A percentile compares a stretch with the other conserved stretches of the same genome.
Evolutionary conservation across 2,329 filamentous ascomycete genomes (phyloP).

Genomic region (Zymoseptoria pseudotritici): DNA sequence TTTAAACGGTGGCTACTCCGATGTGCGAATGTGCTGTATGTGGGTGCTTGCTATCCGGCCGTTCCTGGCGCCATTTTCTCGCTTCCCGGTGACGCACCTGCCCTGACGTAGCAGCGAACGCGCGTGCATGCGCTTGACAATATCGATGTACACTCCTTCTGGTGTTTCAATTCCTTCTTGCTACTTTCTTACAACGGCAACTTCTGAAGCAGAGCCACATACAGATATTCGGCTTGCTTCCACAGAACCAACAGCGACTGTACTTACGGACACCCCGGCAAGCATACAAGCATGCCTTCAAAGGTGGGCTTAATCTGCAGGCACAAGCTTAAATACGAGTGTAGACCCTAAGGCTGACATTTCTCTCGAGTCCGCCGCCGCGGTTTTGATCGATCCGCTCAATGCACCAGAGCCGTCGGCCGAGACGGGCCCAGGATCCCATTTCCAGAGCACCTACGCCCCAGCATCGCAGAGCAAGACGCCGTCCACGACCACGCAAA

Average conservation of each 20-base stretch:
- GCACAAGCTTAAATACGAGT: not conserved
- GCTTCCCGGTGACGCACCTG: not conserved
- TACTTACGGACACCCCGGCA: not conserved
- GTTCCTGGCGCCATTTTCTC: not conserved
- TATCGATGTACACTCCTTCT: not conserved
- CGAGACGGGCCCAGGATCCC: constrained; percentile 57
- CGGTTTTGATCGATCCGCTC: constrained; percentile 63
- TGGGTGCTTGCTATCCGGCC: not conserved
- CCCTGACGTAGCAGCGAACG: not conserved
- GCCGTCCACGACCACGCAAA: constrained; percentile 39
- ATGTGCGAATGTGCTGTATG: too few species aligned
- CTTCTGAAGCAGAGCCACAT: not conserved
- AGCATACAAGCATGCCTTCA: not conserved
- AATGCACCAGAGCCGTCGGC: constrained; percentile 60
- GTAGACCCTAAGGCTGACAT: constrained; percentile 9
- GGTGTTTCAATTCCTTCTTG: not conserved
- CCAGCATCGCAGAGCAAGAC: constrained; percentile 19
- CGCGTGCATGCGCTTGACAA: not conserved
- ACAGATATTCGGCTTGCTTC: not conserved
- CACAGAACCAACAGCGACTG: not conserved
- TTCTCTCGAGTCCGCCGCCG: constrained; percentile 46
- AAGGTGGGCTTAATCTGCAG: not conserved
- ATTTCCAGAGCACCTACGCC: constrained; percentile 44
- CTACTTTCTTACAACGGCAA: not conserved
- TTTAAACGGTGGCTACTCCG: too few species aligned